These are phyloP conservation scores for Corchorus capsularis DNA, from an alignment of 345 rosid genomes.

Conservation along the genomic window DNA sequence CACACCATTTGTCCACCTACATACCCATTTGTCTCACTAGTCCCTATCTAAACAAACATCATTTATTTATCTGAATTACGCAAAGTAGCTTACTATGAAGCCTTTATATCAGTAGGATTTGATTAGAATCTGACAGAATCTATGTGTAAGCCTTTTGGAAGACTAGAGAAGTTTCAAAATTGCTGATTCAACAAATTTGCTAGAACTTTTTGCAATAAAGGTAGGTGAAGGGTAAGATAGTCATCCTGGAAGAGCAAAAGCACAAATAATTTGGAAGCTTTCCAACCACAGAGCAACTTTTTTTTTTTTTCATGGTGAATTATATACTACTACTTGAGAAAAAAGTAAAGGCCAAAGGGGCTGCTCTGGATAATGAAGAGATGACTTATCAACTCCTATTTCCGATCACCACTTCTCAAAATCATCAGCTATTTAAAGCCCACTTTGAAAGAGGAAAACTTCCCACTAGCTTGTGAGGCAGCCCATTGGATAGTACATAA, in stretches of 20 bases:
- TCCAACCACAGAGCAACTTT: slow-evolving; percentile 23
- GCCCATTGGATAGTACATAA: slow-evolving; percentile 25
- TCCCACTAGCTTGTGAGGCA: slow-evolving; percentile 38
- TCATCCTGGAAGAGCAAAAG: slow-evolving; percentile 17
- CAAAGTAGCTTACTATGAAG: too few species aligned
- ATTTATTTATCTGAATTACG: too few species aligned
- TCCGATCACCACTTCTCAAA: slow-evolving; percentile 16
- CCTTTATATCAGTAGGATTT: background rate
- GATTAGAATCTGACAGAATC: background rate
- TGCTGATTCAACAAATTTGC: slow-evolving; percentile 2
- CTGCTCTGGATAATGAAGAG: slow-evolving; percentile 24
- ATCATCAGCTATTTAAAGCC: slow-evolving; percentile 50
- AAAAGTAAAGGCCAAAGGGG: slow-evolving; percentile 5
- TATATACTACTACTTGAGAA: background rate
- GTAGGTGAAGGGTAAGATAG: slow-evolving; percentile 30
- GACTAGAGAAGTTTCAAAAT: background rate
- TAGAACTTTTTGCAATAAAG: background rate
- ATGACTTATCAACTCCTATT: background rate
- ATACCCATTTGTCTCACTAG: too few species aligned
- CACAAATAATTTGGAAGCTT: slow-evolving; percentile 28
- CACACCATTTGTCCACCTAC: too few species aligned
- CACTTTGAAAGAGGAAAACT: slow-evolving; percentile 20
- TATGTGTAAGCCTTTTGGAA: too few species aligned
- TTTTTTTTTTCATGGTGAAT: slow-evolving; percentile 18
- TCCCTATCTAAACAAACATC: too few species aligned